Conservation (phyloP, 2,329 filamentous ascomycete species). For the Claviceps arundinis region DNA sequence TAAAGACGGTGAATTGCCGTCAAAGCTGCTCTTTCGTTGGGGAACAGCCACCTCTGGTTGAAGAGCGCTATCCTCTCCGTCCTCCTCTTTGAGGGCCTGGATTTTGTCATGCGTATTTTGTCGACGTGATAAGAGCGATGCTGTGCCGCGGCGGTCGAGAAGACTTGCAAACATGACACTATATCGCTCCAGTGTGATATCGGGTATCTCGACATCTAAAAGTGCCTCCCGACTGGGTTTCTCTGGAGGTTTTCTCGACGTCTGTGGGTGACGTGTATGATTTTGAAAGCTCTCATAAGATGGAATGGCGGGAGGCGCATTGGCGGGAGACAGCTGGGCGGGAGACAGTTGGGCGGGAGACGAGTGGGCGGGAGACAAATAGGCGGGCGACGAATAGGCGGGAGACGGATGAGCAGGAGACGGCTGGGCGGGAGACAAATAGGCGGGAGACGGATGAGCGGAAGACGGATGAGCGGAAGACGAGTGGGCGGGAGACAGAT, state of each 20-base stretch:
- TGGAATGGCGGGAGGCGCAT: background rate
- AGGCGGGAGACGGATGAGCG: too few relatives aligned
- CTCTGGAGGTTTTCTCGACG: background rate
- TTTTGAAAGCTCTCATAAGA: background rate
- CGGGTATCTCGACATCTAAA: constrained; percentile 69
- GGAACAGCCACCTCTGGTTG: constrained; percentile 15
- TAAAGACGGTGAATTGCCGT: constrained; percentile 16
- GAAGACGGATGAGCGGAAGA: too few relatives aligned
- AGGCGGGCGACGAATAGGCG: too few relatives aligned
- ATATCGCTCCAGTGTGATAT: constrained; percentile 71
- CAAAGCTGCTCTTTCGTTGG: background rate
- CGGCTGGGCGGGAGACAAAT: too few relatives aligned
- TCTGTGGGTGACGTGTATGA: background rate
- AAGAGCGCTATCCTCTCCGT: background rate
- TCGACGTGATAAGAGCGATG: constrained; percentile 37
- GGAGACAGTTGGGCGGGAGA: too few relatives aligned
- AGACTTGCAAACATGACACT: constrained; percentile 85
- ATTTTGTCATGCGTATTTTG: constrained; percentile 47
- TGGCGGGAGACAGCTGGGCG: too few relatives aligned
- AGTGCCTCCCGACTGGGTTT: constrained; percentile 17
- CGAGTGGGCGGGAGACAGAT: too few relatives aligned
- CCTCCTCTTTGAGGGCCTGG: background rate
- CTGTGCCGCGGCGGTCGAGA: constrained; percentile 33
- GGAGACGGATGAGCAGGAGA: too few relatives aligned
- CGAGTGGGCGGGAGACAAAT: too few relatives aligned